phyloP scores from a whole-genome alignment of 495 filamentous ascomycete species.

The Podospora pseudopauciseta region DNA sequence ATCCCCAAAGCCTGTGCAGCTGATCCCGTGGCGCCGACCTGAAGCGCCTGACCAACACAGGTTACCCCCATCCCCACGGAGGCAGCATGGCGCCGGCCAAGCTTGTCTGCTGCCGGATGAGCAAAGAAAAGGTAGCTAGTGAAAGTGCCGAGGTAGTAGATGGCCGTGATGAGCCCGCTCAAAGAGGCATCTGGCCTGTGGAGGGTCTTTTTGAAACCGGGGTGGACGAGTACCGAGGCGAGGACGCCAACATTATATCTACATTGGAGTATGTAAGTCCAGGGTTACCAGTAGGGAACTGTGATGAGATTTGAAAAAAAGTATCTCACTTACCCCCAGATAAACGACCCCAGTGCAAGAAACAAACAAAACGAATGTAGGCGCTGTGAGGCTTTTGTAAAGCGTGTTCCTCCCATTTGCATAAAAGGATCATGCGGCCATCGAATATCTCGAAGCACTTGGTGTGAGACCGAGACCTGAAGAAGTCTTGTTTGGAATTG shows the following conservation, averaged over 20 bases:
- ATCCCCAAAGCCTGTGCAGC: conserved; percentile 39
- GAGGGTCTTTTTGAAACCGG: conserved; percentile 47
- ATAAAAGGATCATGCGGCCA: no score
- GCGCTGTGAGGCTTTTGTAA: conserved; percentile 41
- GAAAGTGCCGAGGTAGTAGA: conserved; percentile 58
- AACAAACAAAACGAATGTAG: conserved; percentile 49
- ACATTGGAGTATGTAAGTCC: background rate
- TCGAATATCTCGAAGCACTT: no score
- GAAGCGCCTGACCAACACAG: conserved; percentile 46
- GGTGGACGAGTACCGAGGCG: conserved; percentile 52
- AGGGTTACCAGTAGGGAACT: background rate
- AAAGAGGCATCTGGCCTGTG: conserved; percentile 40
- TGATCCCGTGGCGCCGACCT: conserved; percentile 40
- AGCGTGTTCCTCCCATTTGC: conserved; percentile 15
- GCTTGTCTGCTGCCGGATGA: conserved; percentile 42
- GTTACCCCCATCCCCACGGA: conserved; percentile 43
- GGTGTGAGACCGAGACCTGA: no score
- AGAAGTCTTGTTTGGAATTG: no score
- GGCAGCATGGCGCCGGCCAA: conserved; percentile 51
- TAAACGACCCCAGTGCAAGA: conserved; percentile 54
- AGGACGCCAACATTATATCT: conserved; percentile 59
- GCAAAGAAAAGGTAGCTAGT: conserved; percentile 53
- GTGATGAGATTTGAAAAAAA: background rate
- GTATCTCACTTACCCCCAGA: conserved; percentile 48
- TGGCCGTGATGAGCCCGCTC: conserved; percentile 52